phyloP scores from a whole-genome alignment of 768 basidiomycete genomes.

The Suillus placidus region DNA sequence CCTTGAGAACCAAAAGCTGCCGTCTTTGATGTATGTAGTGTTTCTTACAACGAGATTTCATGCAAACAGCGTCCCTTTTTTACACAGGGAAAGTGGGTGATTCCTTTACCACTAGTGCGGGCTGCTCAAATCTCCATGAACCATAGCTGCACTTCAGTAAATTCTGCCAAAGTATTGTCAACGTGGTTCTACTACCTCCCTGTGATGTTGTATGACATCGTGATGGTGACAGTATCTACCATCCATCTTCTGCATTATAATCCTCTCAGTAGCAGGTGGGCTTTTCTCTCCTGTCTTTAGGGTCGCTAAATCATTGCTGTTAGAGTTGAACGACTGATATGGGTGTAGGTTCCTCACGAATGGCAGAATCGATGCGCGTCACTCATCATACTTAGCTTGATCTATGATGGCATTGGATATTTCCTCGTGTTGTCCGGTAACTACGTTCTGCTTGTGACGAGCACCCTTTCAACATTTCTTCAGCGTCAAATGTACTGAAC shows the following conservation, averaged over 20 bases:
- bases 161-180: not conserved
- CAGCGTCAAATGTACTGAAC: not conserved
- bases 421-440: not conserved
- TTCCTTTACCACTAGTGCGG: not conserved
- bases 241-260: not conserved
- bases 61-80: conserved; percentile 15
- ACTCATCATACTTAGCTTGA: not conserved
- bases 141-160: not conserved
- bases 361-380: not conserved
- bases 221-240: not conserved
- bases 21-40: too few species aligned
- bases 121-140: not conserved
- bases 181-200: not conserved
- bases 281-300: not conserved
- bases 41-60: too few species aligned
- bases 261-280: not conserved
- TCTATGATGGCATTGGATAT: not conserved
- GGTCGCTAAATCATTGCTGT: not conserved
- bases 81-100: not conserved
- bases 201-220: not conserved
- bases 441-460: not conserved
- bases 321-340: not conserved
- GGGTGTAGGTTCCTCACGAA: not conserved
- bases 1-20: too few species aligned
- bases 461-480: not conserved